Percentiles rank a stretch among this genome's conserved stretches.
These are phyloP conservation scores for Scutellaria galericulata DNA, from an alignment of 257 asterid species.

Conservation along the genomic window DNA sequence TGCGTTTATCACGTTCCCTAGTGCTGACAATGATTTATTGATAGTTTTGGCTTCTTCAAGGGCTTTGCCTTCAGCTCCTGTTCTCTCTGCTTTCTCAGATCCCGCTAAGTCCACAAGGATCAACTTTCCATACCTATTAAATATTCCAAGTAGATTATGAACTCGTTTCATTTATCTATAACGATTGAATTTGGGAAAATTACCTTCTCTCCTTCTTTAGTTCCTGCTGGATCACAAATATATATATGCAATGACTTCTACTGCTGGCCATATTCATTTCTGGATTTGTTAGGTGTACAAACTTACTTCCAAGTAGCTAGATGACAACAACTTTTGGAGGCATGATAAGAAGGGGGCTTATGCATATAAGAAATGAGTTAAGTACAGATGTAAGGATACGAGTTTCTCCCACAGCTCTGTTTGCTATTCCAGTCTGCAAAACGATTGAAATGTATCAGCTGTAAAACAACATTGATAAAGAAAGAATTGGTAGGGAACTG, in stretches of 20 bases:
- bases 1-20: slow-evolving; percentile 85
- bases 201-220: slow-evolving; percentile 61
- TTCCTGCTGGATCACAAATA: slow-evolving; percentile 65
- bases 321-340: too few species aligned
- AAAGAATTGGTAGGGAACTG: not conserved
- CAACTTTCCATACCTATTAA: slow-evolving; percentile 69
- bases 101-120: slow-evolving; percentile 93
- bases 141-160: slow-evolving; percentile 26
- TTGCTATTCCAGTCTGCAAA: slow-evolving; percentile 77
- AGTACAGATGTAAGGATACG: slow-evolving; percentile 56
- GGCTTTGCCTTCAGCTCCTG: slow-evolving; percentile 89
- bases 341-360: not conserved
- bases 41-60: slow-evolving; percentile 94
- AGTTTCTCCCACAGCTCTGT: slow-evolving; percentile 92
- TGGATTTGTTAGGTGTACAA: slow-evolving; percentile 45
- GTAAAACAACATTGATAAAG: slow-evolving; percentile 25
- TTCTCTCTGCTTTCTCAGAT: slow-evolving; percentile 88
- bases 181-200: slow-evolving; percentile 8
- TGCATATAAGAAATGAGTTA: not conserved
- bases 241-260: slow-evolving; percentile 82
- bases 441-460: slow-evolving; percentile 29
- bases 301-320: not conserved
- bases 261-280: slow-evolving; percentile 92
- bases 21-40: slow-evolving; percentile 84
- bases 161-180: slow-evolving; percentile 15